These are phyloP conservation scores for Amaranthus palmeri DNA, from an alignment of 148 eudicot species.

Conservation along the genomic window DNA sequence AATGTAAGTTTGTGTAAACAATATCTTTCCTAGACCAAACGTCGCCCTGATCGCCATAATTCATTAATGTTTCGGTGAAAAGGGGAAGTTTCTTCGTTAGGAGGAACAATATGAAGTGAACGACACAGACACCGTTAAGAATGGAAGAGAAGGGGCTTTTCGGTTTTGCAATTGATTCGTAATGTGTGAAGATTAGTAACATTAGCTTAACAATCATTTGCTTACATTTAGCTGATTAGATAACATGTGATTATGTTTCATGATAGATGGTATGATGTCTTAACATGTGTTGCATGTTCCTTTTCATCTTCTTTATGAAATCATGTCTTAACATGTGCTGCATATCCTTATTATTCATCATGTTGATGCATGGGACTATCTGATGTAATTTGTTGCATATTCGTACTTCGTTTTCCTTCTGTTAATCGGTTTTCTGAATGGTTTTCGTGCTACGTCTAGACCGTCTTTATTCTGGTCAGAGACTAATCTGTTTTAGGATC, in stretches of 20 bases:
- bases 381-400: neutral
- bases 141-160: neutral
- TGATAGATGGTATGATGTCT: too few relatives aligned
- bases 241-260: neutral
- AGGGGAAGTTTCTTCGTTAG: neutral
- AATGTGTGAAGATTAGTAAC: neutral
- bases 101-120: too few relatives aligned
- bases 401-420: neutral
- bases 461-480: neutral
- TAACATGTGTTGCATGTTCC: constrained; percentile 3
- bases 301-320: neutral
- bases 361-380: neutral
- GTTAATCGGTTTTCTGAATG: neutral
- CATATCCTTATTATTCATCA: too few relatives aligned
- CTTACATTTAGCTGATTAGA: neutral
- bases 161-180: neutral
- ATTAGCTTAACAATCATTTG: neutral
- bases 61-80: neutral
- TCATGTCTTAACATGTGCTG: too few relatives aligned
- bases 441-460: neutral
- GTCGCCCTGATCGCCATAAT: neutral
- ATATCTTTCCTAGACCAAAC: neutral
- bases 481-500: neutral
- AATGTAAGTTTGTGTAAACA: neutral
- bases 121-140: neutral